Conservation (phyloP, 192 early-diverging fungal genomes). For the Jimgerdemannia flammicorona region DNA sequence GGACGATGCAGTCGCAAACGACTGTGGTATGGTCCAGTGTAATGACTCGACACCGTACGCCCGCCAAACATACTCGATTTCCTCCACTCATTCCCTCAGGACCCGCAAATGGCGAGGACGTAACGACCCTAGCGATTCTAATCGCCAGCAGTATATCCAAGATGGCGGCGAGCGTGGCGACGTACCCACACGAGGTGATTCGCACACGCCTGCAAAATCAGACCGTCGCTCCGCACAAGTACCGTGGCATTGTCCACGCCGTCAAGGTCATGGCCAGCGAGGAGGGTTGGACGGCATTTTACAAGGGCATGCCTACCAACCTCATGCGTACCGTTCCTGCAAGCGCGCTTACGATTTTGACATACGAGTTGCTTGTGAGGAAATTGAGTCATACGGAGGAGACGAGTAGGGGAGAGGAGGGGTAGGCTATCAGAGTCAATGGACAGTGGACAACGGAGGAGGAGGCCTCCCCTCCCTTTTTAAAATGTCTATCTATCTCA, state of each 20-base stretch:
- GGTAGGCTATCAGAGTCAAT: slow-evolving; percentile 54
- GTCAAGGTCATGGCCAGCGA: slow-evolving; percentile 65
- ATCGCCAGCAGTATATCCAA: slow-evolving; percentile 82
- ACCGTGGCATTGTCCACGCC: slow-evolving; percentile 81
- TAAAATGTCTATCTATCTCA: slow-evolving; percentile 63
- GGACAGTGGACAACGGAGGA: slow-evolving; percentile 56
- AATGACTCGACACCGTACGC: no score
- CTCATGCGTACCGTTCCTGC: slow-evolving; percentile 88
- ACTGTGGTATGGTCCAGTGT: no score
- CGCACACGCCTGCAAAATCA: slow-evolving; percentile 93
- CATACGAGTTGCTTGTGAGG: slow-evolving; percentile 82
- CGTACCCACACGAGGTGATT: slow-evolving; percentile 96
- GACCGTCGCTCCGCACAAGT: slow-evolving; percentile 63
- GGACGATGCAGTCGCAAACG: no score
- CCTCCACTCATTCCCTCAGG: neutral
- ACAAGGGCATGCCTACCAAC: slow-evolving; percentile 83
- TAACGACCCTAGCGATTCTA: slow-evolving; percentile 27
- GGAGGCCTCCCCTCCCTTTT: slow-evolving; percentile 42
- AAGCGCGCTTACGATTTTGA: slow-evolving; percentile 80
- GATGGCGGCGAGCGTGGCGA: slow-evolving; percentile 81
- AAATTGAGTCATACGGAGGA: slow-evolving; percentile 29
- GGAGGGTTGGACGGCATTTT: slow-evolving; percentile 81
- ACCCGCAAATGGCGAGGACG: neutral
- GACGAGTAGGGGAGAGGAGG: slow-evolving; percentile 59
- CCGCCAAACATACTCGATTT: neutral